Percentiles rank a stretch among this genome's conserved stretches.
Conservation (phyloP, 495 filamentous ascomycete species). For the Baudoinia panamericana region DNA sequence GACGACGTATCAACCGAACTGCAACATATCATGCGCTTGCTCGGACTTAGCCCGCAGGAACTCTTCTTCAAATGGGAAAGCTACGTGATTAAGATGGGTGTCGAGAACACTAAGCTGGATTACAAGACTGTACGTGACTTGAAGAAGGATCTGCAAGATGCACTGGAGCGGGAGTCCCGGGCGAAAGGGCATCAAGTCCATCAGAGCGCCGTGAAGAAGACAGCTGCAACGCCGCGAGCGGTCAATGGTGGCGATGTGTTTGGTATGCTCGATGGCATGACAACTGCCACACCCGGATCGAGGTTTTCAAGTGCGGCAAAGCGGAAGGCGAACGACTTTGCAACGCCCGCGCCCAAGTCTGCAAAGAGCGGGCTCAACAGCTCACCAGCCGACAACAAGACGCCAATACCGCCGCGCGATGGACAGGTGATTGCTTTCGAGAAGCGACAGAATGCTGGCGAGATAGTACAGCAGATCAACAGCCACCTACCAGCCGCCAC, state of each 20-base stretch:
- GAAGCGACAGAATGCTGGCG: constrained; percentile 42
- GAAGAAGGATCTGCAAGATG: constrained; percentile 76
- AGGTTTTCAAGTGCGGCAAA: constrained; percentile 41
- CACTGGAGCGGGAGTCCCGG: constrained; percentile 57
- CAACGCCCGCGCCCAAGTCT: constrained; percentile 44
- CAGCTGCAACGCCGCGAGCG: constrained; percentile 50
- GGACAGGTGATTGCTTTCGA: constrained; percentile 10
- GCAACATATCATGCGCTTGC: constrained; percentile 68
- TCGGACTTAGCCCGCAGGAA: constrained; percentile 63
- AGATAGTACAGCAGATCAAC: constrained; percentile 71
- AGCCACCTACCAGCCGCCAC: constrained; percentile 43
- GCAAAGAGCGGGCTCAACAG: constrained; percentile 35
- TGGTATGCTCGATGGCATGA: constrained; percentile 74
- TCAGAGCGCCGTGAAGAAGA: constrained; percentile 48
- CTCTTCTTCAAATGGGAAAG: constrained; percentile 97
- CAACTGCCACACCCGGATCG: constrained; percentile 53
- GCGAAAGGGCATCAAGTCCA: constrained; percentile 38
- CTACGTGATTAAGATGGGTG: constrained; percentile 82
- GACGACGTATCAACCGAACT: constrained; percentile 63
- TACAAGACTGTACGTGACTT: constrained; percentile 57
- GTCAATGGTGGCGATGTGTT: constrained; percentile 56
- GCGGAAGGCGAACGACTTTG: constrained; percentile 45
- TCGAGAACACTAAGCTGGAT: constrained; percentile 57
- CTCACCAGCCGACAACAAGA: constrained; percentile 32
- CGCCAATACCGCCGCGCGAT: constrained; percentile 13